Conservation (phyloP, 2,329 filamentous ascomycete species). For the Cercospora sp. region DNA sequence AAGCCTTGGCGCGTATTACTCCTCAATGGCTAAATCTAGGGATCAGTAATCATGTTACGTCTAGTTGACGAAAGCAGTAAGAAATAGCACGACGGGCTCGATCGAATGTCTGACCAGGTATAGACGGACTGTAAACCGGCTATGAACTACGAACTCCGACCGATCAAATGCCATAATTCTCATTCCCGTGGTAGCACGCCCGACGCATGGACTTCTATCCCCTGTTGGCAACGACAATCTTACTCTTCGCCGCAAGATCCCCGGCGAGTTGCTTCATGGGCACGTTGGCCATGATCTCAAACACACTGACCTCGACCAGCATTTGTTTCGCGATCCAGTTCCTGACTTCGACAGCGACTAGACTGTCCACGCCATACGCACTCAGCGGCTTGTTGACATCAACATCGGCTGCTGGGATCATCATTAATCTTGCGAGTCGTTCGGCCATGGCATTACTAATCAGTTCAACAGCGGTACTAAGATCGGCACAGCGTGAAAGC, state of each 20-base stretch:
- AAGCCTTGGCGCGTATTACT: no score
- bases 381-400: conserved; percentile 17
- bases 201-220: background rate
- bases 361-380: conserved; percentile 22
- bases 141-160: no score
- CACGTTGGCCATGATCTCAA: conserved; percentile 16
- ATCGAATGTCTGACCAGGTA: no score
- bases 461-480: conserved; percentile 2
- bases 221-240: background rate
- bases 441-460: conserved; percentile 17
- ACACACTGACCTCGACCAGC: conserved; percentile 19
- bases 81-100: no score
- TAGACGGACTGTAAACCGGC: no score
- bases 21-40: no score
- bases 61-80: no score
- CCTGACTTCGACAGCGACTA: conserved; percentile 24
- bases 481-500: background rate
- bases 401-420: conserved; percentile 17
- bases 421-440: conserved; percentile 12
- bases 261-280: background rate
- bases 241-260: background rate
- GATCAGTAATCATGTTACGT: no score
- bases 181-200: background rate
- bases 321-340: conserved; percentile 25
- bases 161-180: background rate